phyloP scores from a whole-genome alignment of 164 flowering plant species.

The Tinospora cordifolia region DNA sequence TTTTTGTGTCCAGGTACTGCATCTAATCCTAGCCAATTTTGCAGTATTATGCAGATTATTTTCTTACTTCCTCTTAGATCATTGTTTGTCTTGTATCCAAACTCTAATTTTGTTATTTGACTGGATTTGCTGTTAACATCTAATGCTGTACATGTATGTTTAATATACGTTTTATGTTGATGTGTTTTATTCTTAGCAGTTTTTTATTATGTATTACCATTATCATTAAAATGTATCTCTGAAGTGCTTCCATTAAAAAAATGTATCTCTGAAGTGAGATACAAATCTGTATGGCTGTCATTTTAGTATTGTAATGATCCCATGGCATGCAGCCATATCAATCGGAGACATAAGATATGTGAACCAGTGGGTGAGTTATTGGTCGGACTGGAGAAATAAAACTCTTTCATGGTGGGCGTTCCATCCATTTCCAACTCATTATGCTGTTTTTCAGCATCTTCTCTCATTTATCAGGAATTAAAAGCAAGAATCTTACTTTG shows the following conservation, averaged over 20 bases:
- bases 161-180: neutral
- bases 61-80: neutral
- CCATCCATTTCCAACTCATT: too few relatives aligned
- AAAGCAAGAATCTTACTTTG: too few relatives aligned
- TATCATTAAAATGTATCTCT: neutral
- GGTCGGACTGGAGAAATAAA: too few relatives aligned
- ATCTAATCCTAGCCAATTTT: neutral
- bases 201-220: neutral
- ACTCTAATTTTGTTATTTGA: neutral
- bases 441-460: too few relatives aligned
- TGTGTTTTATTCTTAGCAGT: neutral
- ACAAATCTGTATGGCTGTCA: neutral
- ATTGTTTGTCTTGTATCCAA: neutral
- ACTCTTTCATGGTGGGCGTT: too few relatives aligned
- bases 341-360: too few relatives aligned
- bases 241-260: too few relatives aligned
- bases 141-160: neutral
- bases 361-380: too few relatives aligned
- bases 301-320: neutral
- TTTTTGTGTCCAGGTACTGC: conserved; percentile 75
- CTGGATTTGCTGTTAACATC: neutral
- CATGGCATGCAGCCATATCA: too few relatives aligned
- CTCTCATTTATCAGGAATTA: too few relatives aligned
- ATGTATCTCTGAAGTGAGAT: neutral
- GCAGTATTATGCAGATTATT: neutral